Percentiles rank a stretch among this genome's conserved stretches.
Conservation (phyloP, 225 moss, liverwort and hornwort genomes). For the Antitrichia curtipendula region DNA sequence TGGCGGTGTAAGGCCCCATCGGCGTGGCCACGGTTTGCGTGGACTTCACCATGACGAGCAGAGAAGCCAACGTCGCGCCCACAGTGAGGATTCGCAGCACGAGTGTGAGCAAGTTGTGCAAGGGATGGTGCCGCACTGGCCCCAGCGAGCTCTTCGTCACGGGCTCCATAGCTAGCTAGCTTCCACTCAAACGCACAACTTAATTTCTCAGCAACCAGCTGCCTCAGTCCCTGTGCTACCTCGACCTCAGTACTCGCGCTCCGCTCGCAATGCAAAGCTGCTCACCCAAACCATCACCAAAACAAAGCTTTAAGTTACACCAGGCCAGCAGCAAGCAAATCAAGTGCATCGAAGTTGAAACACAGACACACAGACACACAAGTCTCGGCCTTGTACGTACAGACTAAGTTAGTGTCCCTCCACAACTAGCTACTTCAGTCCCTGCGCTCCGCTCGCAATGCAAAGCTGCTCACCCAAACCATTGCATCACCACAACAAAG, state of each 20-base stretch:
- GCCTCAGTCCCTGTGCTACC: no score
- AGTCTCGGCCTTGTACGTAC: no score
- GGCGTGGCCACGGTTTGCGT: background rate
- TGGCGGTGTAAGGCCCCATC: background rate
- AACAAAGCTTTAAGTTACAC: no score
- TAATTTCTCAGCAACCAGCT: background rate
- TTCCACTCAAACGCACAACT: no score
- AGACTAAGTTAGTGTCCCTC: no score
- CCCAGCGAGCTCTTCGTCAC: background rate
- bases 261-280: background rate
- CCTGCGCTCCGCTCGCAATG: background rate
- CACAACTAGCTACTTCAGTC: background rate
- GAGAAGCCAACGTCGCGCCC: conserved; percentile 6
- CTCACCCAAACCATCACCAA: background rate
- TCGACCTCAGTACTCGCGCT: background rate
- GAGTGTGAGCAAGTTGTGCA: conserved; percentile 19
- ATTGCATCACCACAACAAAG: background rate
- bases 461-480: background rate
- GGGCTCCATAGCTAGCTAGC: background rate
- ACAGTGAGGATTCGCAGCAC: conserved; percentile 24
- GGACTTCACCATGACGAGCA: conserved; percentile 14
- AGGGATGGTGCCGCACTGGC: conserved; percentile 28
- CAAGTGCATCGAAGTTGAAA: background rate
- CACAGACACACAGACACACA: background rate
- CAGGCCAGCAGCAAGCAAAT: background rate